Conservation (phyloP, 352 stramenopile genomes). For the Pythium brassicae region DNA sequence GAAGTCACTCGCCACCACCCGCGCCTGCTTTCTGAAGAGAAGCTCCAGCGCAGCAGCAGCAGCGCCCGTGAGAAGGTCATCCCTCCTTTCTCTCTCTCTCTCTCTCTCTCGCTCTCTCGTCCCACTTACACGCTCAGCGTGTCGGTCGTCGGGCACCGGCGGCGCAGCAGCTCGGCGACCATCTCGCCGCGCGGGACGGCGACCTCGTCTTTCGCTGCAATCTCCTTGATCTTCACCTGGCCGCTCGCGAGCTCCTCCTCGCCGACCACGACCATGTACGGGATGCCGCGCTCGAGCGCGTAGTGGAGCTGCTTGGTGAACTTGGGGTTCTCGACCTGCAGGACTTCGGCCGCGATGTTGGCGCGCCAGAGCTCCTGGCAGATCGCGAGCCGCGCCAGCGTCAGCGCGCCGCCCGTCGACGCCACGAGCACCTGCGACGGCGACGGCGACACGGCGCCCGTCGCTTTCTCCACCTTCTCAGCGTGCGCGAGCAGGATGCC, state of each 20-base stretch:
- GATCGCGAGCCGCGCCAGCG: constrained; percentile 64
- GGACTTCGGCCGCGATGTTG: constrained; percentile 96
- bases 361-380: constrained; percentile 83
- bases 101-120: background rate
- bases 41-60: too few species aligned
- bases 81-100: background rate
- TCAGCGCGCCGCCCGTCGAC: constrained; percentile 72
- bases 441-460: constrained; percentile 16
- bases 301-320: constrained; percentile 97
- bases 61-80: too few species aligned
- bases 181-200: constrained; percentile 71
- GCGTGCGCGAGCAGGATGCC: constrained; percentile 95
- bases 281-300: constrained; percentile 93
- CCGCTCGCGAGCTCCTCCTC: constrained; percentile 93
- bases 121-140: constrained; percentile 54
- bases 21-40: too few species aligned
- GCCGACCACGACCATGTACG: constrained; percentile 97
- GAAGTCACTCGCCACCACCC: too few species aligned
- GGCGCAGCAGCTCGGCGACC: constrained; percentile 64
- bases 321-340: constrained; percentile 95
- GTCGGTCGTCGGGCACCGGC: constrained; percentile 63
- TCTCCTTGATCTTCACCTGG: constrained; percentile 97
- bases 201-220: constrained; percentile 90
- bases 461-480: constrained; percentile 73
- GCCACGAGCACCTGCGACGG: constrained; percentile 93